Evolutionary conservation across 179 eudicot genomes (phyloP).

Genomic region (Drosera spatulata): DNA sequence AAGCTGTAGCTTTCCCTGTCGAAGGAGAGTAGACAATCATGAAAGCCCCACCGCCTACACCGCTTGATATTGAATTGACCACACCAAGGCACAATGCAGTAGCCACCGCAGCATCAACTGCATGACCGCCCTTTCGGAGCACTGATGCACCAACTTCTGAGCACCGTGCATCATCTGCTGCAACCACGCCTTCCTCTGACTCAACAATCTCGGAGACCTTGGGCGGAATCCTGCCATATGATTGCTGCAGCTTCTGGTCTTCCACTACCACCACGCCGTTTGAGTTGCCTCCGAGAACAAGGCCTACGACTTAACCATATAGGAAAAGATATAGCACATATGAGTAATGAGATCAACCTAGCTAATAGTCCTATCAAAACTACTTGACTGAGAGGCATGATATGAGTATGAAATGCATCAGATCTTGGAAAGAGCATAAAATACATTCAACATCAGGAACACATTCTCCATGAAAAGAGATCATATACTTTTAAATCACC

Average conservation of each 20-base stretch:
- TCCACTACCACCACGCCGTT: constrained; percentile 7
- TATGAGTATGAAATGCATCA: too few relatives aligned
- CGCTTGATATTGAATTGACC: constrained; percentile 77
- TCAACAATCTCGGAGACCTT: constrained; percentile 29
- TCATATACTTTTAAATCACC: too few relatives aligned
- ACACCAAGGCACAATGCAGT: constrained; percentile 83
- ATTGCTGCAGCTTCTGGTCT: not conserved
- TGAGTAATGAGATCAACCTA: too few relatives aligned
- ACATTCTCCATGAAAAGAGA: too few relatives aligned
- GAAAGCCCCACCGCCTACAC: constrained; percentile 93
- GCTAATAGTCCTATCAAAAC: too few relatives aligned
- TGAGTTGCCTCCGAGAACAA: constrained; percentile 21
- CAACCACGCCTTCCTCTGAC: constrained; percentile 69
- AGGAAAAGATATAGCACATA: too few relatives aligned
- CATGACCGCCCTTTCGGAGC: constrained; percentile 78
- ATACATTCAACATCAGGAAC: too few relatives aligned
- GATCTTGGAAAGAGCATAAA: too few relatives aligned
- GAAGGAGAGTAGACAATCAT: constrained; percentile 71
- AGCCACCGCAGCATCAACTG: constrained; percentile 93
- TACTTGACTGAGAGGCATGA: too few relatives aligned
- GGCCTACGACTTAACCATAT: constrained; percentile 9
- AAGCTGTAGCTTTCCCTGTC: constrained; percentile 41
- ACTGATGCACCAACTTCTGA: constrained; percentile 72
- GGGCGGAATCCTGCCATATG: constrained; percentile 10
- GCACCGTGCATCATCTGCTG: constrained; percentile 95